Evolutionary conservation across 2,329 filamentous ascomycete species (phyloP), one percentile per base, ranked within the genome.

Genomic region (Pseudocercospora ulei): DNA sequence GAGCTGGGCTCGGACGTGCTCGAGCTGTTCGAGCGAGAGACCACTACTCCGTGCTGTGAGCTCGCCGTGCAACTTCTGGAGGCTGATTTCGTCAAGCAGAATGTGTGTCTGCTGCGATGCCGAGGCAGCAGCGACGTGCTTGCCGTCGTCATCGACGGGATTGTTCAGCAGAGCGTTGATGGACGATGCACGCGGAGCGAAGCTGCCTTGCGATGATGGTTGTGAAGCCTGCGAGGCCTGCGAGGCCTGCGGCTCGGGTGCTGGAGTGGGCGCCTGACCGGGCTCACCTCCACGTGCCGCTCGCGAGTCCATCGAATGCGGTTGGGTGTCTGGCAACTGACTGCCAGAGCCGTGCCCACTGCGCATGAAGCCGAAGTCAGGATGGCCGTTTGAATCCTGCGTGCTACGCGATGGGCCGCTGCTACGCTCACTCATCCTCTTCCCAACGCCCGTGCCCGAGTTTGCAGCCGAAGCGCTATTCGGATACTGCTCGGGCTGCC

Each of bases 391-490:
- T 2, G 79, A 82, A 42, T 73, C 71, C 56, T 87, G 81, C 0
- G 80, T 83, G 57, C 80, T 79, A 58, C 12, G 51, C 51, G 48
- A 74, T 71, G 2, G 73, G 76, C 75, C 78, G 39, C 54, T 57
- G 38, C 56, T 78, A 36, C 65, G 66, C 9, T 67, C 65, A 2
- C 80, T 85, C 4, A 82, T 87, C 59, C 76, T 78, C 63, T 93
- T 90, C n/a, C 78, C 76, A 3, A 75, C 80, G 13, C 77, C 78
- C 1, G 87, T 95, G 1, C 86, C 92, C 2, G 86, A 93, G 1
- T 77, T 78, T 1, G 87, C 94, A 1, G 87, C 92, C 2, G 86
- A 93, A 1, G 86, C 88, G 54, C 93, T 86, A 53, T 96, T 95
- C 37, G 78, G 65, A 42, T 76, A 78, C 72, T 78, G 72, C 13